A percentile compares a stretch with the other conserved stretches of the same genome.
These are phyloP conservation scores for Penicillium cinerascens DNA, from an alignment of 495 filamentous ascomycete genomes.

Conservation along the genomic window DNA sequence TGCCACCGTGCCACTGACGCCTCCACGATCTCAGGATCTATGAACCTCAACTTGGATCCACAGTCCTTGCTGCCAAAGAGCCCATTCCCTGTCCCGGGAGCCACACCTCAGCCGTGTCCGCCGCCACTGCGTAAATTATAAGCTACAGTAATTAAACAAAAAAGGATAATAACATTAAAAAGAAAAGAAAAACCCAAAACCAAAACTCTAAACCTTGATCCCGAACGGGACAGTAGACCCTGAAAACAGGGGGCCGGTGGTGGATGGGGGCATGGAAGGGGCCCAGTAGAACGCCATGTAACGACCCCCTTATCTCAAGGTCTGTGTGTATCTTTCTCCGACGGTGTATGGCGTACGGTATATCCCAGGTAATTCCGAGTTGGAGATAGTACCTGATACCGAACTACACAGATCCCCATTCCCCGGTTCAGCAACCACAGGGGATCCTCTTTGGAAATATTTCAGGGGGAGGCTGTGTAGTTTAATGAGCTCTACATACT, in stretches of 20 bases:
- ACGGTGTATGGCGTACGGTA: not conserved
- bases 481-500: conserved; percentile 6
- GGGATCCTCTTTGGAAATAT: conserved; percentile 5
- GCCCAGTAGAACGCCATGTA: not conserved
- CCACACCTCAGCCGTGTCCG: conserved; percentile 14
- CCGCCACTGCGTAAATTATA: conserved; percentile 1
- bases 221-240: conserved; percentile 19
- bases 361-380: not conserved
- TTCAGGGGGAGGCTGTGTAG: conserved; percentile 35
- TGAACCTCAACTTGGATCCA: conserved; percentile 4
- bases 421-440: conserved; percentile 5
- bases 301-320: conserved; percentile 11
- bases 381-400: conserved; percentile 4
- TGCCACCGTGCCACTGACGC: conserved; percentile 19
- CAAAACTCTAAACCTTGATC: conserved; percentile 7
- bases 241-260: conserved; percentile 8
- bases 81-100: not conserved
- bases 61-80: conserved; percentile 11
- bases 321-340: conserved; percentile 12
- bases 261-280: not conserved
- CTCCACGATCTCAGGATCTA: conserved; percentile 21
- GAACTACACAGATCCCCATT: conserved; percentile 10
- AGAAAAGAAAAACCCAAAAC: conserved; percentile 3
- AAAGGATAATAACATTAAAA: conserved; percentile 5
- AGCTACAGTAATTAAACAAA: not conserved